phyloP scores from a whole-genome alignment of 192 early-diverging fungal species.

The Coemansia sp. region DNA sequence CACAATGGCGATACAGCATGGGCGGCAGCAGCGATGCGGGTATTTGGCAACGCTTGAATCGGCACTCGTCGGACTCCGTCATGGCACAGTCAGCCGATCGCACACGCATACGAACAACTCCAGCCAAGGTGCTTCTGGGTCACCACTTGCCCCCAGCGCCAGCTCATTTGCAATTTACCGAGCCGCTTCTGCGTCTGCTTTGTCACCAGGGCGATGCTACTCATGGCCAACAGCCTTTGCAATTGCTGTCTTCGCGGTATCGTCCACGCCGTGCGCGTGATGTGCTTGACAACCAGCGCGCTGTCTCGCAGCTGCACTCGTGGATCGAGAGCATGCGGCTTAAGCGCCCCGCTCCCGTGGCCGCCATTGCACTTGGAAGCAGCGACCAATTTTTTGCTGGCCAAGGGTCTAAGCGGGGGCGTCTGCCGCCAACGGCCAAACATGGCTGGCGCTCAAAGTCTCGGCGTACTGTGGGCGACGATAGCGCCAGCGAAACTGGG shows the following conservation, averaged over 20 bases:
- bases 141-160: constrained; percentile 7
- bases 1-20: constrained; percentile 13
- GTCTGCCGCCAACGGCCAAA: neutral
- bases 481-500: neutral
- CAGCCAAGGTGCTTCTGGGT: neutral
- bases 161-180: constrained; percentile 26
- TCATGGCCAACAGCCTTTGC: neutral
- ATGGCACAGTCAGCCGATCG: constrained; percentile 4
- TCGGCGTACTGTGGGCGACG: constrained; percentile 2
- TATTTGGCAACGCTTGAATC: neutral
- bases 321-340: constrained; percentile 53
- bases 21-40: constrained; percentile 6
- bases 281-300: constrained; percentile 32
- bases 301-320: constrained; percentile 33
- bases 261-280: constrained; percentile 32
- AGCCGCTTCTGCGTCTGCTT: constrained; percentile 28
- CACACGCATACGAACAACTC: constrained; percentile 4
- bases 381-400: neutral
- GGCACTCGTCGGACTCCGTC: neutral
- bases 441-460: neutral
- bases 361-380: neutral
- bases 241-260: constrained; percentile 34
- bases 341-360: constrained; percentile 14
- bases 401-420: neutral
- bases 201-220: neutral